Evolutionary conservation across 805 yeast species (phyloP), one percentile per base, ranked within the genome.

Genomic region (Lipomyces kockii): DNA sequence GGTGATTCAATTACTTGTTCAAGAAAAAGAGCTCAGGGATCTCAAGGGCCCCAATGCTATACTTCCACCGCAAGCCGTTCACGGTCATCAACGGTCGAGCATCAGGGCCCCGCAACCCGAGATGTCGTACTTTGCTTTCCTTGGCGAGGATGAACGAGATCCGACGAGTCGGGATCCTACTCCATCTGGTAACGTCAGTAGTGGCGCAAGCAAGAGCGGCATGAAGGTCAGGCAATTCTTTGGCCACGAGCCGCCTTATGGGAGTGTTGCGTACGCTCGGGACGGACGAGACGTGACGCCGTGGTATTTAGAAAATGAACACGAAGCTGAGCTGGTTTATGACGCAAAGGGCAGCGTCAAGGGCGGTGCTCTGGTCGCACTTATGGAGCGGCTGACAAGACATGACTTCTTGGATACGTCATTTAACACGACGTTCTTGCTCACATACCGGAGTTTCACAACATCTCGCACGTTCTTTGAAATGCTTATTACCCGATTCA

Each of bases 371-470:
- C 83, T 85, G 61, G 86, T 83, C 58, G 94, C 95, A 0, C 78
- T 91, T 54, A 80, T 92, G 11, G 88, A 91, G 54, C 90, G 89
- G 76, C 80, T 92, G 68, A 89, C 95, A 0, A 90, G 88, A 75
- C 95, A 91, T 73, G 86, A 84, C 62, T 78, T 84, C 37, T 60
- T 84, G 39, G 90, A 88, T 74, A 84, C 87, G 2, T 81, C 83
- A 29, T 92, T 87, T 78, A 88, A 87, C 73, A 80, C 88, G 5
- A 84, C 92, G 0, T 86, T 94, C 80, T 78, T 94, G 66, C 80
- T 87, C n/a, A 87, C 96, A 0, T 91, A 91, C 77, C 82, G 89
- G 51, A 87, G 94, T 37, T 90, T 93, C 76, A 84, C 89, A 80
- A 83, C 89, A 2, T 83, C 95, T 1, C 78, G 84, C 9, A 89